Base-by-base conservation (phyloP, 495 filamentous ascomycete genomes). In the Penicillium robsamsonii region DNA sequence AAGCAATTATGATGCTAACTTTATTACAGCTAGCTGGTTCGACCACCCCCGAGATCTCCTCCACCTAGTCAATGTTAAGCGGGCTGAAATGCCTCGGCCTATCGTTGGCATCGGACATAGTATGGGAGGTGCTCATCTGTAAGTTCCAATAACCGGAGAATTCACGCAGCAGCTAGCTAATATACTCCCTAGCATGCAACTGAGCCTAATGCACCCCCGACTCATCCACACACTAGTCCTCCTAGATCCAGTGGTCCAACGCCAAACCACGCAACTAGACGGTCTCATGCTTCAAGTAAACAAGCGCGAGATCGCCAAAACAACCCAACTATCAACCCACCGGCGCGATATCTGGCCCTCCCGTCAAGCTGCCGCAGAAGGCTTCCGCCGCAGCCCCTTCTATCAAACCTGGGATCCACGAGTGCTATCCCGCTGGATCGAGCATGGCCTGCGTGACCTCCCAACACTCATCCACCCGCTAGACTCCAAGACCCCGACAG, bases 81-180 rank as follows among this genome's bases (percentile, higher is more conserved):
- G 90, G 30, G 71, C 78, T 8, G 71, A 89, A 54, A 95, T 97
- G 89, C 85, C 88, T 4, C 87, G 89, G 11, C 93, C 94, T 5
- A 72, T 97, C n/a, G 73, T 97, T 54, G 94, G 92, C 29, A 68
- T 98, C 4, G 94, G 94, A 20, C 94, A 98, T 72, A 93, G 88
- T 67, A 88, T 91, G 79, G 94, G 94, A 60, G 92, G 81, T 56
- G 82, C 81, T 65, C 81, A 88, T 49, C 80, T 82, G 74, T 81
- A 22, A 63, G 74, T 65, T 35, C n/a, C 52, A 45, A 31, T 29
- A 31, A 25, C 50, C 33, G 24, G 9, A 17, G 30, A 11, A 15
- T n/a, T 33, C 7, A n/a, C 33, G 9, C 27, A 20, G 47, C 27
- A 55, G 24, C 45, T 38, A 22, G 42, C 50, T 55, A 50, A 60